Conservation (phyloP, 1,139 yeast species). For the Geotrichum reessii region DNA sequence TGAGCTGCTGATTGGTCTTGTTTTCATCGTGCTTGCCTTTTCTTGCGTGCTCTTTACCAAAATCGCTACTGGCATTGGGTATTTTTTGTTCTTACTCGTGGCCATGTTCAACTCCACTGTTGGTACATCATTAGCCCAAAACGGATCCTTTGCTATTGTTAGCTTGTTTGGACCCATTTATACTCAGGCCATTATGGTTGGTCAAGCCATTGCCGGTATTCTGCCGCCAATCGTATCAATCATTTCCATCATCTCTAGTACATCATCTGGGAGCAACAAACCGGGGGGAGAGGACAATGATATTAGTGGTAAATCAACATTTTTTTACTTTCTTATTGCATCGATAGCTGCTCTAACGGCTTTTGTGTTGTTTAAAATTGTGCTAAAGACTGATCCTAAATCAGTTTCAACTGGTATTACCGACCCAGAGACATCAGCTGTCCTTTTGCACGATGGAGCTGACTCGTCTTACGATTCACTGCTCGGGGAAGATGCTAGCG, state of each 20-base stretch:
- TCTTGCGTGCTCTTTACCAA: slow-evolving; percentile 30
- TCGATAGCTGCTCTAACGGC: slow-evolving; percentile 55
- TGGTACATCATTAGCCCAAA: slow-evolving; percentile 68
- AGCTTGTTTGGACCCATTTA: slow-evolving; percentile 71
- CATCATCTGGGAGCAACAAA: not conserved
- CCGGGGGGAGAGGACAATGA: not conserved
- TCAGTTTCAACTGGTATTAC: not conserved
- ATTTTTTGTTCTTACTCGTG: slow-evolving; percentile 41
- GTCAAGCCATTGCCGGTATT: slow-evolving; percentile 92
- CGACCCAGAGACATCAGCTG: not conserved
- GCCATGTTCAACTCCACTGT: slow-evolving; percentile 41
- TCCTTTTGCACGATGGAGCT: not conserved
- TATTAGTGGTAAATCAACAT: slow-evolving; percentile 37
- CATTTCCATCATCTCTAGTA: slow-evolving; percentile 36
- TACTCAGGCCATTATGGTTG: slow-evolving; percentile 88
- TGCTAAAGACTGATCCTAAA: not conserved
- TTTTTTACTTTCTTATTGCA: slow-evolving; percentile 67
- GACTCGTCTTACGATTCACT: not conserved
- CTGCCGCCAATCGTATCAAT: slow-evolving; percentile 77
- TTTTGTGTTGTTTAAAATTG: slow-evolving; percentile 22
- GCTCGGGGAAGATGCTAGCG: not conserved
- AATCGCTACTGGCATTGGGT: slow-evolving; percentile 41
- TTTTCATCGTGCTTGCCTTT: slow-evolving; percentile 45
- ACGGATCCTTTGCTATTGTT: slow-evolving; percentile 84
- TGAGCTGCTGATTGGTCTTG: slow-evolving; percentile 49